Conservation (phyloP, 495 filamentous ascomycete genomes). For the Aspergillus sparsus region DNA sequence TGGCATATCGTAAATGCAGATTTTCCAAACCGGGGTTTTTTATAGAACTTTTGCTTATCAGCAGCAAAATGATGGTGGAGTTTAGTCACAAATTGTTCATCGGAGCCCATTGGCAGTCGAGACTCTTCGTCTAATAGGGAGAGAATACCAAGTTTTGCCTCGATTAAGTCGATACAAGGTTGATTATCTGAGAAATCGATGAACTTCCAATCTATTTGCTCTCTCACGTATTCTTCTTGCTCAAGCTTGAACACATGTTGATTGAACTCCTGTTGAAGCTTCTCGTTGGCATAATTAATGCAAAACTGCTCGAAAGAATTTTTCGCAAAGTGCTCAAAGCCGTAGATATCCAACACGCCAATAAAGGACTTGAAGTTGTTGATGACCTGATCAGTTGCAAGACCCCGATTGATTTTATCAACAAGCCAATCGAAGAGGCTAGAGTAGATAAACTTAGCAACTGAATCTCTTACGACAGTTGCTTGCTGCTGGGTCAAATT, state of each 20-base stretch:
- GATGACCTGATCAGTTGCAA: slow-evolving; percentile 87
- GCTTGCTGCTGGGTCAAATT: slow-evolving; percentile 94
- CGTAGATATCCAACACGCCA: slow-evolving; percentile 99
- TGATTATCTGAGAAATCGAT: slow-evolving; percentile 99
- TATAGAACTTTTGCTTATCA: slow-evolving; percentile 96
- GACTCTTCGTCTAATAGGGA: slow-evolving; percentile 96
- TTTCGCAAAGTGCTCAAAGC: slow-evolving; percentile 99
- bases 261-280: slow-evolving; percentile 99
- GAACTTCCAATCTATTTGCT: slow-evolving; percentile 99
- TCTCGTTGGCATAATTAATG: slow-evolving; percentile 99
- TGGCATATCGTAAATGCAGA: slow-evolving; percentile 98
- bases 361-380: slow-evolving; percentile 89
- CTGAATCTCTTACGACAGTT: slow-evolving; percentile 91
- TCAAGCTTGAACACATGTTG: slow-evolving; percentile 99
- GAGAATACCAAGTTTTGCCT: slow-evolving; percentile 92
- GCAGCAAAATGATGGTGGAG: slow-evolving; percentile 90
- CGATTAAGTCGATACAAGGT: slow-evolving; percentile 98
- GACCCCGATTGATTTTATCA: slow-evolving; percentile 85
- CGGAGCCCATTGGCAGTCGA: slow-evolving; percentile 91
- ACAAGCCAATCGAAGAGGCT: slow-evolving; percentile 99
- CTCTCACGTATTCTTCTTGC: slow-evolving; percentile 95
- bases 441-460: slow-evolving; percentile 98
- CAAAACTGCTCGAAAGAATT: slow-evolving; percentile 99
- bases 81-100: slow-evolving; percentile 97
- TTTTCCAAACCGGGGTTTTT: slow-evolving; percentile 96